Base-by-base conservation (phyloP, 805 yeast species). In the Wickerhamomyces canadensis region DNA sequence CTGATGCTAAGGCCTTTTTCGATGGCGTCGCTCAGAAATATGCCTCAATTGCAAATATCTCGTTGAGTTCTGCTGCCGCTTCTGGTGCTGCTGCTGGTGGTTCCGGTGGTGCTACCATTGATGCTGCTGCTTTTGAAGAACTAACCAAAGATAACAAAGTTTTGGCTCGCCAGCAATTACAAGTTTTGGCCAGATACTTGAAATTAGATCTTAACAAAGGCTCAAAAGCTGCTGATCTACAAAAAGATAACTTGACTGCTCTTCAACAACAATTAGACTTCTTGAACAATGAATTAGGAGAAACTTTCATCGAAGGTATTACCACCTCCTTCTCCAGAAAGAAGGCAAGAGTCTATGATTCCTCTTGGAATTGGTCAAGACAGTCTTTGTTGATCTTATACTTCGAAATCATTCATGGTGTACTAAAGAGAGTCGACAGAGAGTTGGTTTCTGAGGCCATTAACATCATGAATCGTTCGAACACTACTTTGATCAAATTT, bases 351-450 rank as follows among this genome's bases (percentile, higher is more conserved):
- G 80, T 83, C 37, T 93, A 91, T 64, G 98, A 93, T 66, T 88
- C 97, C 17, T 88, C 89, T 66, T 93, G 98, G 98, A 94, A 94
- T 66, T 93, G 98, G 98, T 97, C 98, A 33, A 85, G 97, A 65
- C 98, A 93, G 71, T 96, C 93, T 61, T 84, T 93, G 43, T 70
- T 93, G 52, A 78, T 88, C 34, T 82, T 93, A 86, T 93, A 85
- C 68, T 93, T 77, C 60, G 97, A 93, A 65, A 88, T 93, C 55
- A 88, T 93, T 52, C 94, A 93, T 63, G 98, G 98, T 62, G 82
- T 85, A 47, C 75, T 88, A 44, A 82, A 63, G 77, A 81, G 86
- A 42, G 84, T 93, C 49, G 98, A 93, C 64, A 80, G 98, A 62
- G 96, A 93, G 68, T 88, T 94, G 46, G 95, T 93, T 44, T 78